phyloP scores from a whole-genome alignment of 805 yeast species.

The Schwanniomyces pseudopolymorphus region DNA sequence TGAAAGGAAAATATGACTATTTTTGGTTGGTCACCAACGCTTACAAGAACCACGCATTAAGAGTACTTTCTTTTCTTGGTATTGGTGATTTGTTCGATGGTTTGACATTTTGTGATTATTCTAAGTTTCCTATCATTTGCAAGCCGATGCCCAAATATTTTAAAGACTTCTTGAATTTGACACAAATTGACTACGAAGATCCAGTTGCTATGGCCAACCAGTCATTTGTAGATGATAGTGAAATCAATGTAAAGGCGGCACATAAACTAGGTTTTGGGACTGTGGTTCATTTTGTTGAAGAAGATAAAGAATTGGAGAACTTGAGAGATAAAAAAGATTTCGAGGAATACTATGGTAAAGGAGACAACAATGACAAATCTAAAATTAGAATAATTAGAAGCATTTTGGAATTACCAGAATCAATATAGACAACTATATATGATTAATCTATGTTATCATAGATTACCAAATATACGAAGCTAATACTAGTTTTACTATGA shows the following conservation, averaged over 20 bases:
- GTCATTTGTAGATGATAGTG: conserved; percentile 83
- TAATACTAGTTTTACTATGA: too few relatives aligned
- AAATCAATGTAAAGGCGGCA: conserved; percentile 75
- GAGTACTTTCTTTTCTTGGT: conserved; percentile 79
- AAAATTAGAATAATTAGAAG: conserved; percentile 34
- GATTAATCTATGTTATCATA: too few relatives aligned
- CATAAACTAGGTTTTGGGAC: conserved; percentile 66
- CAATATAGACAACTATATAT: conserved; percentile 5
- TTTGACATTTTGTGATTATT: conserved; percentile 87
- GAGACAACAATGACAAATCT: conserved; percentile 22
- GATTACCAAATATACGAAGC: too few relatives aligned
- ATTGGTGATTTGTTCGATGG: conserved; percentile 95
- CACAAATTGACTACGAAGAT: conserved; percentile 48
- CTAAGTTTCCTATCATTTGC: conserved; percentile 67
- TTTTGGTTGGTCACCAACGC: conserved; percentile 96
- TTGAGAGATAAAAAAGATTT: conserved; percentile 28
- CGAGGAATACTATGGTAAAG: conserved; percentile 31
- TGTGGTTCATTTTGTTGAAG: conserved; percentile 74
- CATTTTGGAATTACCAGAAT: conserved; percentile 29
- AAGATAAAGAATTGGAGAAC: conserved; percentile 50
- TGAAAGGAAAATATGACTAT: conserved; percentile 57
- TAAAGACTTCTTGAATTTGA: conserved; percentile 59
- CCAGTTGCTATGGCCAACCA: conserved; percentile 48
- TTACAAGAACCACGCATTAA: conserved; percentile 81
- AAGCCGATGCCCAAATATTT: conserved; percentile 83